Conservation (phyloP, 257 asterid species). For the Handroanthus guayacan region DNA sequence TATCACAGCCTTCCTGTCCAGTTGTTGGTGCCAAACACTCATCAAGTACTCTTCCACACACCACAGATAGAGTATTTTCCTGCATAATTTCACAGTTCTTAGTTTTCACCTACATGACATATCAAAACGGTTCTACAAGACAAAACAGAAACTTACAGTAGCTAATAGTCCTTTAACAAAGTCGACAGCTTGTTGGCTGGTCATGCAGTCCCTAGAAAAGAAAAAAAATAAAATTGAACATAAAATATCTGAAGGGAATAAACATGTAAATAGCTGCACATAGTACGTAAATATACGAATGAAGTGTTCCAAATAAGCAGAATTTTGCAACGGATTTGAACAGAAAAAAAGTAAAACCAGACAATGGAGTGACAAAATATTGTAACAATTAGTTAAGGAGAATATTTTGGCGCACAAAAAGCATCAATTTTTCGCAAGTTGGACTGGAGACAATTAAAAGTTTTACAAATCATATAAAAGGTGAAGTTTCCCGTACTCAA, state of each 20-base stretch:
- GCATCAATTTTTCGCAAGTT: constrained; percentile 13
- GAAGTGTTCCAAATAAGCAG: constrained; percentile 28
- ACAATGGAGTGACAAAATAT: background rate
- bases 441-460: background rate
- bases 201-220: constrained; percentile 88
- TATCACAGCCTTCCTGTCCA: constrained; percentile 93
- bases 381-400: constrained; percentile 5
- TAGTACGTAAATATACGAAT: background rate
- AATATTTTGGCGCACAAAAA: constrained; percentile 14
- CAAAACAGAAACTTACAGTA: constrained; percentile 51
- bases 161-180: constrained; percentile 64
- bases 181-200: constrained; percentile 88
- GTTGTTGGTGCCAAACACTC: constrained; percentile 85
- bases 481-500: background rate
- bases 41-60: constrained; percentile 78
- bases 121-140: background rate
- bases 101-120: constrained; percentile 25
- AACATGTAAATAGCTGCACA: background rate
- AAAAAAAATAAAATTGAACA: constrained; percentile 14
- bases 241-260: constrained; percentile 15
- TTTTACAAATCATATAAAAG: background rate
- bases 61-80: constrained; percentile 81
- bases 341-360: constrained; percentile 3
- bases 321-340: constrained; percentile 11
- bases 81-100: constrained; percentile 40